Evolutionary conservation across 805 yeast species (phyloP).

Genomic region (Hanseniaspora hatyaiensis): DNA sequence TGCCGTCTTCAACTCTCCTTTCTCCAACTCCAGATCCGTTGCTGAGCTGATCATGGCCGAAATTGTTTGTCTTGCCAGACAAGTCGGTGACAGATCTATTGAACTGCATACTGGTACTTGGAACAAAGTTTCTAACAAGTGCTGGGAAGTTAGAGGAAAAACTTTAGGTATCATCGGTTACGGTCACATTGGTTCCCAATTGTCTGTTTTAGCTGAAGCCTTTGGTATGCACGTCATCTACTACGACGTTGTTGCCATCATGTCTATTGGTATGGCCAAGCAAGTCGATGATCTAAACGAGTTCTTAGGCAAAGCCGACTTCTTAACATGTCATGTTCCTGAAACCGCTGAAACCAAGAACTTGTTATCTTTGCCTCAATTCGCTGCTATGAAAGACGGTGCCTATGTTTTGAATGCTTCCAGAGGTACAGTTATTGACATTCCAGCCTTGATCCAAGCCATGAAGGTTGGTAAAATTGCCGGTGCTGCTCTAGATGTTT

Average conservation of each 20-base stretch:
- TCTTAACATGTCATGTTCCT: slow-evolving; percentile 88
- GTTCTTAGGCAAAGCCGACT: slow-evolving; percentile 69
- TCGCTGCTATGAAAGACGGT: slow-evolving; percentile 94
- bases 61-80: slow-evolving; percentile 87
- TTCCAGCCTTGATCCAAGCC: slow-evolving; percentile 84
- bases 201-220: slow-evolving; percentile 91
- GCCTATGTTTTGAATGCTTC: slow-evolving; percentile 90
- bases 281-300: slow-evolving; percentile 82
- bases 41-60: slow-evolving; percentile 96
- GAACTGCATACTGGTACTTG: slow-evolving; percentile 94
- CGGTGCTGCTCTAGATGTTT: slow-evolving; percentile 95
- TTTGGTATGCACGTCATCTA: slow-evolving; percentile 95
- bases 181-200: slow-evolving; percentile 96
- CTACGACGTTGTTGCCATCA: slow-evolving; percentile 83
- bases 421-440: slow-evolving; percentile 95
- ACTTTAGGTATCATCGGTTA: slow-evolving; percentile 94
- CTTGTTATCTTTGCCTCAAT: slow-evolving; percentile 78
- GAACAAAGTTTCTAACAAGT: slow-evolving; percentile 89
- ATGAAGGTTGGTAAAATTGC: slow-evolving; percentile 88
- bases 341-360: slow-evolving; percentile 86
- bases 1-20: slow-evolving; percentile 96
- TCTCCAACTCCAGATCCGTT: slow-evolving; percentile 95
- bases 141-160: slow-evolving; percentile 99
- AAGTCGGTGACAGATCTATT: slow-evolving; percentile 88
- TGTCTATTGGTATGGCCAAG: slow-evolving; percentile 93